phyloP scores from a whole-genome alignment of 352 stramenopile genomes.

The Pythium aristosporum region DNA sequence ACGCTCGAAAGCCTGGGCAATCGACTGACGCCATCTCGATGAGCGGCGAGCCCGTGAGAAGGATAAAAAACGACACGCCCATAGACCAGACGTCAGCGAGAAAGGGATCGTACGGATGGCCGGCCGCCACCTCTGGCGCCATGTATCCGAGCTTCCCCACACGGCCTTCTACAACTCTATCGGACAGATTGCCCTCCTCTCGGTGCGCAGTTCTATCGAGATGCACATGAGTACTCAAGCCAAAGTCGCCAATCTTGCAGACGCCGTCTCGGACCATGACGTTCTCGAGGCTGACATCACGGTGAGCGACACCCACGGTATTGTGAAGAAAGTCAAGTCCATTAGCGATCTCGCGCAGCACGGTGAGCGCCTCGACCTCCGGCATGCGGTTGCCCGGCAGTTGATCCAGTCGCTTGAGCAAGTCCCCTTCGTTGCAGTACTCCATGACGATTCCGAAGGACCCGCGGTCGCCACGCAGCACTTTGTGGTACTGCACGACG shows the following conservation, averaged over 20 bases:
- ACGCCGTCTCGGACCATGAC: conserved; percentile 29
- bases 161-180: conserved; percentile 7
- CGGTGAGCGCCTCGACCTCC: conserved; percentile 14
- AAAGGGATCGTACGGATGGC: conserved; percentile 20
- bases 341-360: conserved; percentile 23
- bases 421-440: conserved; percentile 36
- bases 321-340: conserved; percentile 31
- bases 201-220: background rate
- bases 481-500: conserved; percentile 23
- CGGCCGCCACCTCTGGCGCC: conserved; percentile 22
- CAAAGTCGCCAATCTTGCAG: conserved; percentile 39
- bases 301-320: conserved; percentile 29
- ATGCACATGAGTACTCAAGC: conserved; percentile 18
- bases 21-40: conserved; percentile 19
- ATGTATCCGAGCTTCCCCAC: conserved; percentile 35
- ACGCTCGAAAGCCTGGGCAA: conserved; percentile 14
- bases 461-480: conserved; percentile 18
- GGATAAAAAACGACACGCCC: conserved; percentile 30
- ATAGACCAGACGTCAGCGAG: conserved; percentile 31
- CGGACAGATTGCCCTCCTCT: background rate
- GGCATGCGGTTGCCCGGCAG: conserved; percentile 21
- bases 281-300: conserved; percentile 36
- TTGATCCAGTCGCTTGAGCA: conserved; percentile 26
- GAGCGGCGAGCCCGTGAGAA: conserved; percentile 26
- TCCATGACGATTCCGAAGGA: conserved; percentile 33